Base-by-base conservation (phyloP, 2,329 filamentous ascomycete genomes). In the Arachnomyces sp. region DNA sequence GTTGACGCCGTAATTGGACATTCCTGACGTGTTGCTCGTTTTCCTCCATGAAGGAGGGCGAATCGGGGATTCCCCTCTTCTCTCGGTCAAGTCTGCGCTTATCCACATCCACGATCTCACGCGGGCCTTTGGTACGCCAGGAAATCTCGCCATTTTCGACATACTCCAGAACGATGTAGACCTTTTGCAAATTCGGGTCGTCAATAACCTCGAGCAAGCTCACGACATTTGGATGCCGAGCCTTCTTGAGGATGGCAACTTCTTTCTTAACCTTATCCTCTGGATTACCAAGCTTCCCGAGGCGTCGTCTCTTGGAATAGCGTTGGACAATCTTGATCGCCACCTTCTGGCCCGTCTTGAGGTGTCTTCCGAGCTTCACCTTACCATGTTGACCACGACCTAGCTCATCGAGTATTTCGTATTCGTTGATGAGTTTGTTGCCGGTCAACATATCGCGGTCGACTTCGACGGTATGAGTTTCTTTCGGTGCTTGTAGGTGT, bases 251-350 rank as follows among this genome's bases (percentile, higher is more conserved):
- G 43, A 98, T 96, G 57, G 92, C 92, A 48, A 98, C 94, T 67
- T 98, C 92, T 59, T 85, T 84, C 68, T 95, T 95, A 41, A 90
- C 82, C 57, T 85, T 85, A 49, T 74, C 71, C 55, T 82, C 78
- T 13, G 80, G 76, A 44, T 78, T 78, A n/a, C 75, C 78, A 30
- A 78, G 65, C 53, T 78, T 78, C 39, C 92, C 92, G n/a, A 98
- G 74, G 17, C 90, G 84, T 41, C 89, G 81, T 53, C 86, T 87
- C 68, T 94, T 95, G 38, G 90, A 94, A 59, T 92, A 95, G 29
- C 92, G 81, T 43, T 94, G 87, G 34, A 98, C 94, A 54, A 98
- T 98, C 69, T 98, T 98, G 74, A 98, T 95, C 42, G 92, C 92
- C 3, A 98, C 90, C 57, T 83, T 82, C 39, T 86, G 81, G 45